Percentiles rank a stretch among this genome's conserved stretches.
Conservation (phyloP, 495 filamentous ascomycete genomes). For the Penicillium malachiteum region DNA sequence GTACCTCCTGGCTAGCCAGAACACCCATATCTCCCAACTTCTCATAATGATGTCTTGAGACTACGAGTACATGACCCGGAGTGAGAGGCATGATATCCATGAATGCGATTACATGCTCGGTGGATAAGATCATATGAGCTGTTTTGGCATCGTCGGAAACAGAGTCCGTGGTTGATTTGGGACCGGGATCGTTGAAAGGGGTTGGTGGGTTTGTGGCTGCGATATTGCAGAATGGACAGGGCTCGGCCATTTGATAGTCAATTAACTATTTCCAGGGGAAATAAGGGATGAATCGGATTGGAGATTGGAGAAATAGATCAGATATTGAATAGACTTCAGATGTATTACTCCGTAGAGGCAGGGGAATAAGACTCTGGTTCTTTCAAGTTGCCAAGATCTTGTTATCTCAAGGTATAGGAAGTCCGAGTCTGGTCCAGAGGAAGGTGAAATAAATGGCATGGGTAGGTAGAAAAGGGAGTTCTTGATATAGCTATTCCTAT, state of each 20-base stretch:
- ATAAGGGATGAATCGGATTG: not conserved
- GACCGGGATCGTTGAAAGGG: conserved; percentile 17
- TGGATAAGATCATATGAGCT: conserved; percentile 72
- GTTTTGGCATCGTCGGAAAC: conserved; percentile 26
- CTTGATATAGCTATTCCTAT: no score
- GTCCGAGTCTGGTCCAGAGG: no score
- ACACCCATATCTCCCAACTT: conserved; percentile 66
- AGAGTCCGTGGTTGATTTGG: conserved; percentile 6
- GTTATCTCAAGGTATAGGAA: no score
- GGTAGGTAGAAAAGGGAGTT: no score
- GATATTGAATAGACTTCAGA: no score
- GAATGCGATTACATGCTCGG: conserved; percentile 73
- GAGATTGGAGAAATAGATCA: not conserved
- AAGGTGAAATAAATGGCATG: no score
- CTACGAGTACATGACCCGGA: conserved; percentile 73
- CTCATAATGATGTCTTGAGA: conserved; percentile 66
- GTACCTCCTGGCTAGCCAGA: conserved; percentile 53
- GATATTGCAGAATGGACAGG: conserved; percentile 44
- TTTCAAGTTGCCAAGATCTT: no score
- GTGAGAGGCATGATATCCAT: conserved; percentile 87
- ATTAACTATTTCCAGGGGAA: no score
- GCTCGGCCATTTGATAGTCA: not conserved
- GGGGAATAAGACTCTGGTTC: no score
- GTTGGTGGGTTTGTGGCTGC: conserved; percentile 44
- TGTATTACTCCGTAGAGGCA: no score